Evolutionary conservation across 2,329 filamentous ascomycete species (phyloP), one percentile per base, ranked within the genome.

Genomic region (Trichoderma sp.): DNA sequence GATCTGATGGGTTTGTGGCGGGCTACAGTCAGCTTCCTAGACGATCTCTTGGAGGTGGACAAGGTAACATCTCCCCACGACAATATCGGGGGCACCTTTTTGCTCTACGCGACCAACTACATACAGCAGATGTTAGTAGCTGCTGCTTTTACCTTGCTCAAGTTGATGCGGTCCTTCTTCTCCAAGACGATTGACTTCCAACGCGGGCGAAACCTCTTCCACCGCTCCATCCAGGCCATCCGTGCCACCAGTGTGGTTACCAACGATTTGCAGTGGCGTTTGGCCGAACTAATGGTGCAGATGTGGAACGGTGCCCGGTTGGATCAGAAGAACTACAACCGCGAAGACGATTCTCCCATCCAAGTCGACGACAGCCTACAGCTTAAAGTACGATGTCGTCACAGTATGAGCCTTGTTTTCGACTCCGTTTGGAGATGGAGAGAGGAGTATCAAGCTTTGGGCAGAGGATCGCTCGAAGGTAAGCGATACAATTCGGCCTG

Each of bases 361-460:
- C 81, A 85, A 47, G 84, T 91, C 56, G 92, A 94, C 76, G 91
- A 93, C 75, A 92, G 87, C 73, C 83, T 95, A 57, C 91, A 94
- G 79, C 86, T 96, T 63, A 93, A 94, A 78, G 92, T 95, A n/a
- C 89, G 93, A 64, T 94, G 92, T 76, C 87, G 93, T 28, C 93
- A 94, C 85, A 95, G 92, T 80, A 93, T 95, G 90, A 94, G 92
- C 79, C 87, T 95, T 15, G 90, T 96, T 2, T 95, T 93, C 77
- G 93, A 96, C 81, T 93, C 91, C 14, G 92, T 94, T 65, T 95
- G 93, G 93, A 88, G 93, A 74, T 96, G 93, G 93, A 88, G 93
- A 75, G 91, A 93, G 79, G 92, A 95, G 79, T 94, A 89, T 76
- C 91, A 93, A 80, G 88, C 91, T 63, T 86, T 90, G 79, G 92